phyloP scores from a whole-genome alignment of 768 basidiomycete genomes.

The Macrocybe gigantea region DNA sequence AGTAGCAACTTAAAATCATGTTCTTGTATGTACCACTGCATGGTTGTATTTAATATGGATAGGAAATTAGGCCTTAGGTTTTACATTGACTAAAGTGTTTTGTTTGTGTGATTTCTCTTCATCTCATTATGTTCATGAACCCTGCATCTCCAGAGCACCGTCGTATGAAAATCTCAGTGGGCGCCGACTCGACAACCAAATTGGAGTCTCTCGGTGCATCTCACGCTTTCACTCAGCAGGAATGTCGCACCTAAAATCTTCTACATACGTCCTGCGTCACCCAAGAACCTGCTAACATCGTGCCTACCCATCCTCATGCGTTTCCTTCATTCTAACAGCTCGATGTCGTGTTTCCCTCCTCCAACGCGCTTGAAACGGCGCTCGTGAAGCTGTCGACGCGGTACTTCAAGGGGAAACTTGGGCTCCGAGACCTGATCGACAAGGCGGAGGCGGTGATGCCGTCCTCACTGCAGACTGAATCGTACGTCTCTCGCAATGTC shows the following conservation, averaged over 20 bases:
- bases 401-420: constrained; percentile 39
- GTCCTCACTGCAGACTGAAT: too few species aligned
- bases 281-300: too few species aligned
- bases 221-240: constrained; percentile 54
- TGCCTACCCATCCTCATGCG: too few species aligned
- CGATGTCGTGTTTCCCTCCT: constrained; percentile 55
- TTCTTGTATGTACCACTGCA: too few species aligned
- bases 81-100: neutral
- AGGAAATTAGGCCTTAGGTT: neutral
- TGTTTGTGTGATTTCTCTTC: neutral
- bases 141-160: constrained; percentile 11
- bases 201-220: constrained; percentile 27
- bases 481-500: too few species aligned
- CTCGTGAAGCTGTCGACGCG: constrained; percentile 35
- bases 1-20: neutral
- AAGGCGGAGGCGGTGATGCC: constrained; percentile 16
- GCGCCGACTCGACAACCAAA: constrained; percentile 10
- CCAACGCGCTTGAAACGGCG: constrained; percentile 26
- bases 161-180: constrained; percentile 10
- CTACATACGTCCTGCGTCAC: too few species aligned
- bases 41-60: too few species aligned
- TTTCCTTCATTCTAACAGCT: constrained; percentile 31
- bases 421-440: constrained; percentile 37
- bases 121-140: constrained; percentile 1
- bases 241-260: constrained; percentile 7